Base-by-base conservation (phyloP, 805 yeast species). In the Wickerhamomyces chaumierensis region DNA sequence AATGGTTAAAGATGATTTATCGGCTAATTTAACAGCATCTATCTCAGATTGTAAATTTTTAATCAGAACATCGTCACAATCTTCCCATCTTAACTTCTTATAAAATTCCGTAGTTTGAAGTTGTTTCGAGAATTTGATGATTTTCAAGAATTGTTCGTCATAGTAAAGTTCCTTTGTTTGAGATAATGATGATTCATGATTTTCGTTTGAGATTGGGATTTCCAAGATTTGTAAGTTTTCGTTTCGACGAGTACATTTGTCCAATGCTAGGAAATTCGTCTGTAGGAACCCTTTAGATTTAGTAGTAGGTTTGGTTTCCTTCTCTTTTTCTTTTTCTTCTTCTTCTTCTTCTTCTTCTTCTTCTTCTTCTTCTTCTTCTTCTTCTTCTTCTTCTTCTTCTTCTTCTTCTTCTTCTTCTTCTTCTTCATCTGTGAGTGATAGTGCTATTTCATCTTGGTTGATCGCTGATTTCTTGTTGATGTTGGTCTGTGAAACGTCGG, bases 221-320 rank as follows among this genome's bases (percentile, higher is more conserved):
- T 68, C 63, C 14, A 76, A 18, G 4, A 71, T 48, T 41, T 79
- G 80, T 9, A 86, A 45, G 51, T 69, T 84, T 18, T 62, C 51
- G 18, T 94, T 62, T 15, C 67, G 60, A 2, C 86, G 85, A 1
- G 82, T 61, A 48, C 94, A 85, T 56, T 90, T 90, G 54, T 88
- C 96, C 20, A 90, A 64, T 0, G 97, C 92, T 23, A 84, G 57
- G 49, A 87, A 90, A 13, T 57, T 50, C 2, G 81, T 75, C 19
- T 44, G 46, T 33, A 41, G 29, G 36, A 46, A 49, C 2, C 47
- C 55, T 23, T 38, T 42, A 12, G 45, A 36, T n/a, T 18, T 18
- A 27, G 32, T n/a, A n/a, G n/a, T n/a, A n/a, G n/a, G n/a, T n/a
- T n/a, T n/a, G n/a, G n/a, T n/a, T n/a, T n/a, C n/a, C n/a, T n/a